phyloP scores from a whole-genome alignment of 2,329 filamentous ascomycete genomes.

The Fusarium floridanum region DNA sequence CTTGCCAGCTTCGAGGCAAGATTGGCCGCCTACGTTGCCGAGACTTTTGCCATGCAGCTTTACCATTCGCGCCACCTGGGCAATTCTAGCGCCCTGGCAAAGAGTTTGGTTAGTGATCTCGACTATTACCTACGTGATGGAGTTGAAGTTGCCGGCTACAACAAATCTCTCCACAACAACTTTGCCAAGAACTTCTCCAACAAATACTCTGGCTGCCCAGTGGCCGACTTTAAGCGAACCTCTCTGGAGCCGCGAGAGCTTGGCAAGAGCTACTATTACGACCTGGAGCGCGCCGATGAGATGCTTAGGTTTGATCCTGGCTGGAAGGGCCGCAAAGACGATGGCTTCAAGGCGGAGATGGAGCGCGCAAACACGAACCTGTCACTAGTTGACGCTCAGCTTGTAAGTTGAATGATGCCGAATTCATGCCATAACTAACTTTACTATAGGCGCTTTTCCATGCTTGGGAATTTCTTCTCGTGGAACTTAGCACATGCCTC shows the following conservation, averaged over 20 bases:
- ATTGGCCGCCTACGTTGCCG: slow-evolving; percentile 85
- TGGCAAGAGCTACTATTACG: slow-evolving; percentile 86
- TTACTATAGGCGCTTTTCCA: slow-evolving; percentile 78
- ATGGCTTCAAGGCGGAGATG: slow-evolving; percentile 87
- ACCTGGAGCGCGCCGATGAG: slow-evolving; percentile 78
- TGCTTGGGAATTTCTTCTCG: slow-evolving; percentile 88
- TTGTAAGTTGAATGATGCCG: slow-evolving; percentile 66
- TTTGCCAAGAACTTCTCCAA: slow-evolving; percentile 86
- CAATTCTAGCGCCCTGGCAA: slow-evolving; percentile 73
- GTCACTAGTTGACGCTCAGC: slow-evolving; percentile 91
- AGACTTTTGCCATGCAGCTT: slow-evolving; percentile 91
- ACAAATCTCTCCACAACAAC: slow-evolving; percentile 86
- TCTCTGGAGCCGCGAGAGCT: slow-evolving; percentile 73
- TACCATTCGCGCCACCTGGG: slow-evolving; percentile 86
- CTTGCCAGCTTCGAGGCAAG: slow-evolving; percentile 73
- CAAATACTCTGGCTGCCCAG: slow-evolving; percentile 78
- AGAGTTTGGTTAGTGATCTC: slow-evolving; percentile 79
- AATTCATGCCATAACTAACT: slow-evolving; percentile 43
- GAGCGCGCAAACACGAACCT: slow-evolving; percentile 90
- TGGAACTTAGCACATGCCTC: slow-evolving; percentile 82
- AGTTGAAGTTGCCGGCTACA: slow-evolving; percentile 84
- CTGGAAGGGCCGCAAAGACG: slow-evolving; percentile 77
- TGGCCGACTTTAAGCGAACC: slow-evolving; percentile 87
- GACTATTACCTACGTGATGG: slow-evolving; percentile 85
- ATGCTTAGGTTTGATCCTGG: slow-evolving; percentile 82